phyloP scores from a whole-genome alignment of 257 asterid genomes.

The Solanum bulbocastanum region DNA sequence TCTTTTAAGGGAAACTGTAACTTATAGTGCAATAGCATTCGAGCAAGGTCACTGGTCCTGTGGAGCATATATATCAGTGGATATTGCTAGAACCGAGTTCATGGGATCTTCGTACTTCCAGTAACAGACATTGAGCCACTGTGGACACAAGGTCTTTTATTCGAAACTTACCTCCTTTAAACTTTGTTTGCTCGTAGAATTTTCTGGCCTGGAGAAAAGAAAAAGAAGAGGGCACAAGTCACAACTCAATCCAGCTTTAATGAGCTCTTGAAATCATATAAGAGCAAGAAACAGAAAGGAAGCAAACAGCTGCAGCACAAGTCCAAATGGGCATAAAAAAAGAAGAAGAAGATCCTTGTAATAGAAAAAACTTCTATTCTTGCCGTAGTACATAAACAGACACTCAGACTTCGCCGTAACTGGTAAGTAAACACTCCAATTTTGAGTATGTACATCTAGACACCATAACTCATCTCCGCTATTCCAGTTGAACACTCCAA shows the following conservation, averaged over 20 bases:
- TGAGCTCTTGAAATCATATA: neutral
- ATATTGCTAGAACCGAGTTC: neutral
- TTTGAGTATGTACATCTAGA: neutral
- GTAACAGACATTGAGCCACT: neutral
- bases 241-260: neutral
- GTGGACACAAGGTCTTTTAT: neutral
- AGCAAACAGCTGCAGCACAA: neutral
- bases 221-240: neutral
- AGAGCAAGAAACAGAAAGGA: neutral
- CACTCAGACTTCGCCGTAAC: neutral
- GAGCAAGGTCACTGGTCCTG: neutral
- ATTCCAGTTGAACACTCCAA: neutral
- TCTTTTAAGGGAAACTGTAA: neutral
- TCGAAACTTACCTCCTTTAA: constrained; percentile 68
- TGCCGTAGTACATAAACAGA: neutral
- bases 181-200: constrained; percentile 76
- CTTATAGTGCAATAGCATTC: neutral
- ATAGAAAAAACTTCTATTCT: neutral
- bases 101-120: neutral
- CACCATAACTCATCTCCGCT: neutral
- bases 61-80: neutral
- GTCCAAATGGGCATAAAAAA: neutral
- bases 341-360: neutral
- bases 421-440: neutral
- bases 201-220: constrained; percentile 58